A percentile compares a stretch with the other conserved stretches of the same genome.
Conservation (phyloP, 345 rosid species). For the Syzygium aqueum region DNA sequence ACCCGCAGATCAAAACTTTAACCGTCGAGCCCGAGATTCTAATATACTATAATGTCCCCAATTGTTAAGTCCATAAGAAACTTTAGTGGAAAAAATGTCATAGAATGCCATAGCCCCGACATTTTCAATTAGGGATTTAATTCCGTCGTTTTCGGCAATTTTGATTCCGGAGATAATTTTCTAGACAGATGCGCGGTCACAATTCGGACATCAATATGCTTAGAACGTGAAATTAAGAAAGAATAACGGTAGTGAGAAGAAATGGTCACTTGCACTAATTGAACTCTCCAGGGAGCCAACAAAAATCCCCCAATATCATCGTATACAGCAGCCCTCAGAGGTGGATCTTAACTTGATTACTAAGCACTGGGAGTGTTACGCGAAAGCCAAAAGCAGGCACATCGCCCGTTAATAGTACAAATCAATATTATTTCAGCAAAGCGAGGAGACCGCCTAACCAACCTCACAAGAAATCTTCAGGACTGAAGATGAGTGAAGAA, state of each 20-base stretch:
- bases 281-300: background rate
- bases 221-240: background rate
- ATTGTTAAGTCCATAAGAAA: background rate
- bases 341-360: background rate
- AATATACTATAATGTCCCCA: background rate
- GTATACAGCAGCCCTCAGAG: background rate
- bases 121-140: background rate
- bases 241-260: background rate
- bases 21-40: background rate
- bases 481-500: background rate
- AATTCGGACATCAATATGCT: background rate
- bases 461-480: background rate
- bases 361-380: background rate
- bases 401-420: background rate
- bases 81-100: background rate
- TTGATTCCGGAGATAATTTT: background rate
- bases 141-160: background rate
- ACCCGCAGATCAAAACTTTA: background rate
- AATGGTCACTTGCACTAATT: background rate
- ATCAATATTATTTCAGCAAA: background rate
- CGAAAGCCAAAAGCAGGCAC: background rate
- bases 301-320: background rate
- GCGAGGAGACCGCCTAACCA: background rate
- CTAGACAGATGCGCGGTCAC: background rate
- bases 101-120: background rate